Percentiles rank a stretch among this genome's conserved stretches.
phyloP scores from a whole-genome alignment of 306 rosid genomes.

The Nissolia schottii region DNA sequence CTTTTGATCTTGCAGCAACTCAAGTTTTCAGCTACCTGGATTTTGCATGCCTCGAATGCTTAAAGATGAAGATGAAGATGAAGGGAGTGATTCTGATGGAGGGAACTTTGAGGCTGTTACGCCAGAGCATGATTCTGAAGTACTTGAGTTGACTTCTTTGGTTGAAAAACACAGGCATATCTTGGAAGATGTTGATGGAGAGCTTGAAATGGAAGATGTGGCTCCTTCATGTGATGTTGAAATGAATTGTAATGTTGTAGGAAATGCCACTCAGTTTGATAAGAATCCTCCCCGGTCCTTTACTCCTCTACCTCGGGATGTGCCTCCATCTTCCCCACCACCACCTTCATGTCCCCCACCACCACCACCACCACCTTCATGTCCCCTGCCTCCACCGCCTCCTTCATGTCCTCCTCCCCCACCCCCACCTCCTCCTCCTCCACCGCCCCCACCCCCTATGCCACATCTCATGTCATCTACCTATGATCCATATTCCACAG shows the following conservation, averaged over 20 bases:
- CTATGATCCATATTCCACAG: slow-evolving; percentile 38
- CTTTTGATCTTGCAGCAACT: slow-evolving; percentile 61
- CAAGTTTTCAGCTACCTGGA: slow-evolving; percentile 92
- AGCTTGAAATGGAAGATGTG: slow-evolving; percentile 98
- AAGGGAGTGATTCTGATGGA: slow-evolving; percentile 91
- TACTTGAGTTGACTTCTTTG: slow-evolving; percentile 37
- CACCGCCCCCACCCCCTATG: slow-evolving; percentile 33
- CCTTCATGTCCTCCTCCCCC: slow-evolving; percentile 38
- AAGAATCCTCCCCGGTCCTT: slow-evolving; percentile 34
- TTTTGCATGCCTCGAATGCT: slow-evolving; percentile 88
- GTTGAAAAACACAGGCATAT: slow-evolving; percentile 78
- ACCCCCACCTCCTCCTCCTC: slow-evolving; percentile 16
- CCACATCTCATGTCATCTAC: slow-evolving; percentile 31
- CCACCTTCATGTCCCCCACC: slow-evolving; percentile 77
- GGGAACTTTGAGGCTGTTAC: slow-evolving; percentile 94
- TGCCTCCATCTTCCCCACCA: slow-evolving; percentile 64
- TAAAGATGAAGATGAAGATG: slow-evolving; percentile 80
- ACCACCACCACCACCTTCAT: slow-evolving; percentile 53
- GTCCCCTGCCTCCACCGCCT: neutral
- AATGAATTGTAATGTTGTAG: slow-evolving; percentile 44
- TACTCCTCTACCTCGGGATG: slow-evolving; percentile 53
- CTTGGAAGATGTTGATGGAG: slow-evolving; percentile 95
- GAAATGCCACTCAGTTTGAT: slow-evolving; percentile 37
- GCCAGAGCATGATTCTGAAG: slow-evolving; percentile 73
- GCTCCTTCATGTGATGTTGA: slow-evolving; percentile 76